Conservation (phyloP, 2,329 filamentous ascomycete genomes). For the Atkinsonella texensis region DNA sequence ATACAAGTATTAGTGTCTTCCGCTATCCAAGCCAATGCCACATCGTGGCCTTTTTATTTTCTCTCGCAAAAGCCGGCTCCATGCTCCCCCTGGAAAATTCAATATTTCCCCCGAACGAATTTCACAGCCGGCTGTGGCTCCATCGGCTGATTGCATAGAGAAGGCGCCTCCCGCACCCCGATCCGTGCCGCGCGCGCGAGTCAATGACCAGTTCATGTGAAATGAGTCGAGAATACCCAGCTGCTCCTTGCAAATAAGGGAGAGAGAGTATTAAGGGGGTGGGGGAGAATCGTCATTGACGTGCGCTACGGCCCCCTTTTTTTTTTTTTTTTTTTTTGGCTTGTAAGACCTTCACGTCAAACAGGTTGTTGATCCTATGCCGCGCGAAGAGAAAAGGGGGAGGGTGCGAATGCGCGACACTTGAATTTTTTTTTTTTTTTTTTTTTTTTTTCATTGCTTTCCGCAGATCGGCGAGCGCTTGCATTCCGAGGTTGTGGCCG, state of each 20-base stretch:
- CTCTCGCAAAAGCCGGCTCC: too few relatives aligned
- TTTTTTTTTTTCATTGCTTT: background rate
- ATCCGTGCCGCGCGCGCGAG: conserved; percentile 7
- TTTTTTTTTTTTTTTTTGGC: too few relatives aligned
- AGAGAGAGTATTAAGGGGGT: background rate
- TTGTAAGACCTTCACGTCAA: background rate
- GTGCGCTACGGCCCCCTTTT: background rate
- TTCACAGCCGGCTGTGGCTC: conserved; percentile 1
- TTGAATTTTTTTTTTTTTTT: background rate
- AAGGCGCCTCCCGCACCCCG: conserved; percentile 6
- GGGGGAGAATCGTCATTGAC: background rate
- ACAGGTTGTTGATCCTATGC: background rate
- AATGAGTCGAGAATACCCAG: background rate
- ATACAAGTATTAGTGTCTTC: too few relatives aligned
- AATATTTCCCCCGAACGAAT: conserved; percentile 4
- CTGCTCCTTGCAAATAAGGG: background rate
- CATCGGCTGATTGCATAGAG: conserved; percentile 2
- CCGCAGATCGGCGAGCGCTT: background rate
- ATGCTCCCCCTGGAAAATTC: background rate
- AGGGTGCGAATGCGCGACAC: background rate
- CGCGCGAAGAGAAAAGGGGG: background rate
- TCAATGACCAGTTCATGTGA: background rate
- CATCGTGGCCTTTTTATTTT: background rate
- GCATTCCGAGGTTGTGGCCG: background rate
- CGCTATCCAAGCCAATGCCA: too few relatives aligned